Evolutionary conservation across 768 basidiomycete species (phyloP).

Genomic region (Boletus eberwhitei): DNA sequence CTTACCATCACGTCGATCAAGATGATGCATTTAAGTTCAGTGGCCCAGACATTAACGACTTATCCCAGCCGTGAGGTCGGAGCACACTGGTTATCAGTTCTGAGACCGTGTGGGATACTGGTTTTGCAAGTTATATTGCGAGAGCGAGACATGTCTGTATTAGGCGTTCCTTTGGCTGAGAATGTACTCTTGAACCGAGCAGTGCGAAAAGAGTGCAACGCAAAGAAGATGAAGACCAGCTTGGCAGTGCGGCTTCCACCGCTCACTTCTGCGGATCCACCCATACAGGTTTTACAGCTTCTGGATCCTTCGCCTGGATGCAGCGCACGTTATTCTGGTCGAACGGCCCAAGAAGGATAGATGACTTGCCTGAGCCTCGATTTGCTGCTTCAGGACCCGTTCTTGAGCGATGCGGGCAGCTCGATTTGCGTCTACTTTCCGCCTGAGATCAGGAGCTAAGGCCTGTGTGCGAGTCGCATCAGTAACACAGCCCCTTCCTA

Average conservation of each 20-base stretch:
- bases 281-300: conserved; percentile 34
- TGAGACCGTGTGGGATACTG: not conserved
- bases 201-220: conserved; percentile 2
- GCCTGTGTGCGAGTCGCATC: conserved; percentile 34
- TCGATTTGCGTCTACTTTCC: conserved; percentile 59
- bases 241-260: not conserved
- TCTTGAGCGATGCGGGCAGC: conserved; percentile 52
- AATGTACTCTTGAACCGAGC: not conserved
- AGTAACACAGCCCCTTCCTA: not conserved
- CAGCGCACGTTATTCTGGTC: conserved; percentile 2
- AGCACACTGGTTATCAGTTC: not conserved
- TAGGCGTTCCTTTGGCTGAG: not conserved
- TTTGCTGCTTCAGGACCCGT: conserved; percentile 49
- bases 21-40: not conserved
- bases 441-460: conserved; percentile 62
- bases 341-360: conserved; percentile 1
- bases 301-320: conserved; percentile 24
- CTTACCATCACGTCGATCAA: not conserved
- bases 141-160: not conserved
- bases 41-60: not conserved
- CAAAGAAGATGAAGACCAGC: not conserved
- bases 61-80: not conserved
- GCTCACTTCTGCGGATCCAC: conserved; percentile 25
- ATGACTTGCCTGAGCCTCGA: conserved; percentile 48
- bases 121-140: not conserved